Evolutionary conservation across 805 yeast genomes (phyloP).

Genomic region (Candida xyloterini): DNA sequence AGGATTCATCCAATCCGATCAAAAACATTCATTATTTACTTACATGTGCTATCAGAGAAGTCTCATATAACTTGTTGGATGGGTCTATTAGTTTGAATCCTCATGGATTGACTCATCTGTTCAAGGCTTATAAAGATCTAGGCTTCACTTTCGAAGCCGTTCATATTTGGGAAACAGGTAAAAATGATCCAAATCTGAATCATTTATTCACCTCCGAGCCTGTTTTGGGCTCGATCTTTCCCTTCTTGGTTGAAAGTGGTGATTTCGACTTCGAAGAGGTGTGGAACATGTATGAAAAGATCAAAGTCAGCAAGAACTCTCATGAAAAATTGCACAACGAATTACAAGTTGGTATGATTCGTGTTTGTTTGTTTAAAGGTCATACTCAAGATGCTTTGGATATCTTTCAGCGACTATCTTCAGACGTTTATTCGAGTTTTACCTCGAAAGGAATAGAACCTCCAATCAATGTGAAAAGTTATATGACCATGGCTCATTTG

Average conservation of each 20-base stretch:
- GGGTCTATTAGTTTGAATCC: constrained; percentile 44
- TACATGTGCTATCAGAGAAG: constrained; percentile 48
- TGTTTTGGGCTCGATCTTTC: constrained; percentile 67
- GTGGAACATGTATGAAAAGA: constrained; percentile 48
- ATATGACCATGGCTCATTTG: constrained; percentile 70
- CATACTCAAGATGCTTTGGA: constrained; percentile 65
- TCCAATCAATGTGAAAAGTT: constrained; percentile 42
- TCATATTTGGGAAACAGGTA: constrained; percentile 66
- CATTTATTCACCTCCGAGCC: constrained; percentile 55
- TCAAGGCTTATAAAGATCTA: constrained; percentile 59
- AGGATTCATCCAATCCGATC: constrained; percentile 54
- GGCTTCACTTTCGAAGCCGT: constrained; percentile 62
- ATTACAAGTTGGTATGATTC: constrained; percentile 68
- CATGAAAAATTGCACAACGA: constrained; percentile 38
- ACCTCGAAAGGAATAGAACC: constrained; percentile 31
- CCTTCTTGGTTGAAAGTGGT: constrained; percentile 60
- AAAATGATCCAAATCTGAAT: constrained; percentile 40
- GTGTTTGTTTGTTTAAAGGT: constrained; percentile 64
- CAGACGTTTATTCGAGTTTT: constrained; percentile 40
- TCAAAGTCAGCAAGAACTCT: constrained; percentile 32
- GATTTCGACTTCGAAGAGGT: constrained; percentile 60
- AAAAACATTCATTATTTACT: constrained; percentile 50
- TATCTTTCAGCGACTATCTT: constrained; percentile 58
- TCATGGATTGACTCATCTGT: constrained; percentile 54
- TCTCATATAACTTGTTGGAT: constrained; percentile 48